Base-by-base conservation (phyloP, 2,329 filamentous ascomycete genomes). In the Mycocentrospora acerina region DNA sequence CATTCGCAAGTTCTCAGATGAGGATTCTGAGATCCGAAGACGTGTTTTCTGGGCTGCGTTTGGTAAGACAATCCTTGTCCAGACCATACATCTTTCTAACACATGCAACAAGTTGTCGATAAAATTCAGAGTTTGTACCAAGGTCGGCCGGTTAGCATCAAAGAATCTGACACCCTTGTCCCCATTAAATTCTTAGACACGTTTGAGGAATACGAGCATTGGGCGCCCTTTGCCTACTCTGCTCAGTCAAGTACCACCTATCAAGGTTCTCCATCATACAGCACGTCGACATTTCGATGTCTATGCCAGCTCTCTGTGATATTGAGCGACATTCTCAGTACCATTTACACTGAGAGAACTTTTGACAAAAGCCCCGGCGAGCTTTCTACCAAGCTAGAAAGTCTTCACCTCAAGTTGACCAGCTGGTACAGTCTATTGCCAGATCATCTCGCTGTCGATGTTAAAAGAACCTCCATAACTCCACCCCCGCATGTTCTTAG, bases 81-180 rank as follows among this genome's bases (percentile, higher is more conserved):
- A 4, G 2, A 8, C 11, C 12, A 8, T n/a, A 28, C n/a, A 13
- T 1, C 15, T 5, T 19, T 13, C 43, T 57, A 32, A 57, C 18
- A n/a, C 1, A n/a, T 4, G n/a, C n/a, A n/a, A 5, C 5, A 19
- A 60, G 56, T 63, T 19, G 52, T 62, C 27, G 78, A 79, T 43
- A 80, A 79, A 46, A 70, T 79, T 7, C 77, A 81, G 42, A 74
- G 70, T 11, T 53, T 81, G 0, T 81, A 79, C 32, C 75, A 77
- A 47, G 78, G 77, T 1, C 71, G 77, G 1, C 78, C 76, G 0
- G 70, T 70, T 0, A 72, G 60, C 3, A 55, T 78, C 5, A 71
- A 72, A 7, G 68, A 74, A n/a, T 66, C 64, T 0, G 72, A 78
- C 16, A 68, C 67, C 0, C 58, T 67, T 8, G 73, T 79, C 0